Conservation (phyloP, 169 alveolate species). For the Cryptosporidium xiaoi region DNA sequence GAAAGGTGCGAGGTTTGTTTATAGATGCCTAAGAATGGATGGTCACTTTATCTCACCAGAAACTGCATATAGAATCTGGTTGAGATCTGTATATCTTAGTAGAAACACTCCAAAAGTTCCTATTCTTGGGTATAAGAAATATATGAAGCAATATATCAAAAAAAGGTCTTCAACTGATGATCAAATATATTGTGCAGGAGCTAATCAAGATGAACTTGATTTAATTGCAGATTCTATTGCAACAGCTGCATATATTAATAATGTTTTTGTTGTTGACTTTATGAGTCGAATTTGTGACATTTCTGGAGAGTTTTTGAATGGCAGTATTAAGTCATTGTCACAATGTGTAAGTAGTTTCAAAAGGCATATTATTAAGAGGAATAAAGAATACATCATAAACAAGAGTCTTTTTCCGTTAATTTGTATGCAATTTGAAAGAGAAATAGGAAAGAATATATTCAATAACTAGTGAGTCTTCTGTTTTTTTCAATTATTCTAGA, state of each 20-base stretch:
- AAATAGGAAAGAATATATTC: conserved; percentile 23
- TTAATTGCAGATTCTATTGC: conserved; percentile 63
- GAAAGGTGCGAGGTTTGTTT: conserved; percentile 69
- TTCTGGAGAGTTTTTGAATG: conserved; percentile 33
- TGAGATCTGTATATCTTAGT: conserved; percentile 41
- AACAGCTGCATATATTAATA: conserved; percentile 40
- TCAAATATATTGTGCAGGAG: conserved; percentile 66
- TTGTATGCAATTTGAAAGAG: conserved; percentile 52
- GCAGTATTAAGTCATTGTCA: background rate
- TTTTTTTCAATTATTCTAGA: too few species aligned
- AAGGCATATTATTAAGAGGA: background rate
- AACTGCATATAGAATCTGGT: conserved; percentile 68
- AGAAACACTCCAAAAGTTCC: conserved; percentile 33
- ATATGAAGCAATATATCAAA: conserved; percentile 50
- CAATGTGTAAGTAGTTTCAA: conserved; percentile 31
- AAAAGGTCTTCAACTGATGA: conserved; percentile 27
- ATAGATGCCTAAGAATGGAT: conserved; percentile 73
- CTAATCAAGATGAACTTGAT: conserved; percentile 47
- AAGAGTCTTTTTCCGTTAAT: conserved; percentile 1
- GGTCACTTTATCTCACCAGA: conserved; percentile 56
- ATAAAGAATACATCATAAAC: conserved; percentile 1
- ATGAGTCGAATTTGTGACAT: conserved; percentile 36
- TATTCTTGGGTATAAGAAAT: conserved; percentile 12
- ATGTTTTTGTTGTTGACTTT: conserved; percentile 7
- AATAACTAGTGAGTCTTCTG: background rate